Evolutionary conservation across 495 filamentous ascomycete genomes (phyloP), one percentile per base, ranked within the genome.

Genomic region (Aspergillus bridgeri): DNA sequence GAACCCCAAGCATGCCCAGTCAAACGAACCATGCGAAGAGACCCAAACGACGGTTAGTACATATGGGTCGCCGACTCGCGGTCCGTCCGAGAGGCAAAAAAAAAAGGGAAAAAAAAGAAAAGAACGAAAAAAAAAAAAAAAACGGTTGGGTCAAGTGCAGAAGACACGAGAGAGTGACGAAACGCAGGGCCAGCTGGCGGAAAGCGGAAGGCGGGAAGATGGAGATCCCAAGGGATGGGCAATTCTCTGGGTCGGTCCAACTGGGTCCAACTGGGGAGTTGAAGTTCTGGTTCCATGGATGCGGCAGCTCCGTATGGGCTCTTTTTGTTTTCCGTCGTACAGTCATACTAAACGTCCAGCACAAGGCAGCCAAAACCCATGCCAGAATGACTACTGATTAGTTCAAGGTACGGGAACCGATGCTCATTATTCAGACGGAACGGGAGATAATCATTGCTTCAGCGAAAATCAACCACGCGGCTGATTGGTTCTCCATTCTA

Each of bases 151-250:
- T 57, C 64, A 66, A 66, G 58, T 58, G 63, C 63, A 63, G 54
- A 58, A 58, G 53, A 66, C 60, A 63, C 58, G 55, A 66, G 60
- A 63, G 56, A 58, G 53, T 63, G 58, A 63, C 58, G 55, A 66
- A 58, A 63, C 49, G 60, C 64, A 66, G 58, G 64, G 60, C 63
- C 58, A 60, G 60, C 51, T 62, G 57, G 56, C 51, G 63, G 63
- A 62, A 62, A 62, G 60, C 60, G 63, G 65, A 64, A 60, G 58
- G 59, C 64, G 64, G 64, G 64, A 66, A 33, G 59, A 62, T 62
- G 57, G 61, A 60, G 59, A 62, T 61, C 60, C 51, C 52, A 61
- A 53, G 48, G 58, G 58, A 61, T 56, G 44, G n/a, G 19, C 48
- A 24, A 58, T 60, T 65, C 47, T 54, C 54, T 65, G 63, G 63